Evolutionary conservation across 1,284 basidiomycete genomes (phyloP).

Genomic region (Tremellales sp.): DNA sequence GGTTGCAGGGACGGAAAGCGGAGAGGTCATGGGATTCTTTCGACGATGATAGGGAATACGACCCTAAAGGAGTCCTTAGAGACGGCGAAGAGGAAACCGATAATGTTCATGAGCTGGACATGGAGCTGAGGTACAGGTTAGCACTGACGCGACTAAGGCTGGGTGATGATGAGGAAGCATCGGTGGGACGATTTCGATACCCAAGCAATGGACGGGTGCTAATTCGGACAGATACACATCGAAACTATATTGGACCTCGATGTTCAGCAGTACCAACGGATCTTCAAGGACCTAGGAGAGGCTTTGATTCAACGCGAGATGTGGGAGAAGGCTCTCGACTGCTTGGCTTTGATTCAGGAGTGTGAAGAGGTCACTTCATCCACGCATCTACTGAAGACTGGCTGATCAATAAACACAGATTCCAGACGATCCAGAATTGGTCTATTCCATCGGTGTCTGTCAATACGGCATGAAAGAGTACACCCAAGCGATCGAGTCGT

Average conservation of each 20-base stretch:
- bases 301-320: slow-evolving; percentile 71
- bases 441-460: slow-evolving; percentile 62
- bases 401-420: slow-evolving; percentile 17
- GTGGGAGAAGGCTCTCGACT: slow-evolving; percentile 69
- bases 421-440: slow-evolving; percentile 22
- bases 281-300: slow-evolving; percentile 80
- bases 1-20: slow-evolving; percentile 77
- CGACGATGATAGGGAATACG: slow-evolving; percentile 85
- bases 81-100: slow-evolving; percentile 28
- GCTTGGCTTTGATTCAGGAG: slow-evolving; percentile 70
- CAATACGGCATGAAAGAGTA: slow-evolving; percentile 68
- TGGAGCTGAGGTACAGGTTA: slow-evolving; percentile 69
- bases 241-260: slow-evolving; percentile 67
- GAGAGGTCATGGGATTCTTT: slow-evolving; percentile 72
- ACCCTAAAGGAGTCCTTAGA: slow-evolving; percentile 51
- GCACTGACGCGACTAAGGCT: slow-evolving; percentile 79
- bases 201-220: slow-evolving; percentile 7
- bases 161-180: slow-evolving; percentile 74
- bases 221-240: slow-evolving; percentile 62
- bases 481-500: slow-evolving; percentile 72
- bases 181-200: slow-evolving; percentile 53
- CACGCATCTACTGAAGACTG: not conserved
- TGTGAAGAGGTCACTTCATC: slow-evolving; percentile 58
- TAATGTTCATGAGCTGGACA: slow-evolving; percentile 36
- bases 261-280: slow-evolving; percentile 65